Conservation (phyloP, 2,329 filamentous ascomycete genomes). For the Lachnellula willkommii region DNA sequence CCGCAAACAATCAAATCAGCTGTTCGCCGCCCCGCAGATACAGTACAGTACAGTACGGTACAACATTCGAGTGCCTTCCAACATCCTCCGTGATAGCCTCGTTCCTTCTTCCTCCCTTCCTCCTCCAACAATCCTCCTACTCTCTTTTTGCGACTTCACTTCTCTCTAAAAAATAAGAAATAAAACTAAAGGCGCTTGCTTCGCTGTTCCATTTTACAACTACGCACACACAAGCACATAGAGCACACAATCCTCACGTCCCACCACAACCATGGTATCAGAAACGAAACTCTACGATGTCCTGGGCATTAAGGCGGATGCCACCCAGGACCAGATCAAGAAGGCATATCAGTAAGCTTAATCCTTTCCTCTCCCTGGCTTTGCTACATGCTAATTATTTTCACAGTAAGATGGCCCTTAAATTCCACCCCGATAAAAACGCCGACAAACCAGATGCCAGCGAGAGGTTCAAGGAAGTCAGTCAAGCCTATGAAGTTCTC, state of each 20-base stretch:
- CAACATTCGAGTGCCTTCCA: constrained; percentile 3
- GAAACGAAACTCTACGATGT: constrained; percentile 95
- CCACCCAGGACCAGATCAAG: constrained; percentile 90
- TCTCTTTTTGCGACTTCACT: background rate
- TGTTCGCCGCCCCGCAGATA: constrained; percentile 5
- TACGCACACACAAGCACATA: background rate
- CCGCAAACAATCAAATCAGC: constrained; percentile 23
- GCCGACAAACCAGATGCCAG: constrained; percentile 77
- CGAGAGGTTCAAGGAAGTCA: constrained; percentile 98
- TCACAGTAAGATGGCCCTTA: constrained; percentile 74
- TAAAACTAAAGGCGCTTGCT: background rate
- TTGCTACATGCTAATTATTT: constrained; percentile 13
- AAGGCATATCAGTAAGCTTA: constrained; percentile 77
- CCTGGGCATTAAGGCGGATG: constrained; percentile 71
- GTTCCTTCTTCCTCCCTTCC: background rate
- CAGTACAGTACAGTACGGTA: background rate
- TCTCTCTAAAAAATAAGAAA: background rate
- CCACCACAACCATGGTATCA: constrained; percentile 64
- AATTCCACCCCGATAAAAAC: constrained; percentile 97
- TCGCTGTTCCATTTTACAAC: background rate
- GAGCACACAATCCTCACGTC: background rate
- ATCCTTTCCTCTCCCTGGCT: background rate
- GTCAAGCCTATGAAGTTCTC: constrained; percentile 95
- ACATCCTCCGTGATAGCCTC: background rate
- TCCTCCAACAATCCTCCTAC: background rate